Base-by-base conservation (phyloP, 2,329 filamentous ascomycete species). In the Xylariaceae sp. region DNA sequence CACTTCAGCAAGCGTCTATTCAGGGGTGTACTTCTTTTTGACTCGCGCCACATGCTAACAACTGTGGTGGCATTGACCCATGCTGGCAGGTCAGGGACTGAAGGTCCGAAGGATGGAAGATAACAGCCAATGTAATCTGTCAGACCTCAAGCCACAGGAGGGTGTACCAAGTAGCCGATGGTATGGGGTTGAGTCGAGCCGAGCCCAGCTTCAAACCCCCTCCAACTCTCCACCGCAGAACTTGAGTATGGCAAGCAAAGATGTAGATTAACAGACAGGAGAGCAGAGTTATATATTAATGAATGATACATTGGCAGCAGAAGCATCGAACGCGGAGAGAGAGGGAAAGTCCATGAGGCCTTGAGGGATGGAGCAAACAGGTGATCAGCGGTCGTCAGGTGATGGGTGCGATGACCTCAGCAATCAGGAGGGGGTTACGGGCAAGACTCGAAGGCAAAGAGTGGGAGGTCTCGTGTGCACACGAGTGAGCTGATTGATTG, bases 351-450 rank as follows among this genome's bases (percentile, higher is more conserved):
- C 51, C 43, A 51, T 48, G 47, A 53, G 47, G 43, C 49, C n/a
- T 53, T 34, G 29, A 42, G 49, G 29, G 22, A 36, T 47, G 49
- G 43, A 47, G 42, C 46, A 44, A 55, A 47, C 55, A 56, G 53
- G 41, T 56, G 53, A 58, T 49, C 49, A 37, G n/a, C 49, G 32
- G 21, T 41, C 34, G 30, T 49, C 53, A 49, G 50, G 54, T 54
- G 56, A 41, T 22, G 39, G 18, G 18, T 41, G 19, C 7, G 16
- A 41, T 41, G 39, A 58, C 47, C 42, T 36, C 30, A 40, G 26
- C 46, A 41, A 36, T 29, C 16, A 13, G 29, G 15, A 5, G 36
- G 15, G 32, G 22, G 13, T 12, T 26, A 5, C 26, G n/a, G n/a
- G n/a, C n/a, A n/a, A n/a, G n/a, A n/a, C n/a, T n/a, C n/a, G n/a